A percentile compares a stretch with the other conserved stretches of the same genome.
phyloP scores from a whole-genome alignment of 2,329 filamentous ascomycete species.

The Fusarium sp. region DNA sequence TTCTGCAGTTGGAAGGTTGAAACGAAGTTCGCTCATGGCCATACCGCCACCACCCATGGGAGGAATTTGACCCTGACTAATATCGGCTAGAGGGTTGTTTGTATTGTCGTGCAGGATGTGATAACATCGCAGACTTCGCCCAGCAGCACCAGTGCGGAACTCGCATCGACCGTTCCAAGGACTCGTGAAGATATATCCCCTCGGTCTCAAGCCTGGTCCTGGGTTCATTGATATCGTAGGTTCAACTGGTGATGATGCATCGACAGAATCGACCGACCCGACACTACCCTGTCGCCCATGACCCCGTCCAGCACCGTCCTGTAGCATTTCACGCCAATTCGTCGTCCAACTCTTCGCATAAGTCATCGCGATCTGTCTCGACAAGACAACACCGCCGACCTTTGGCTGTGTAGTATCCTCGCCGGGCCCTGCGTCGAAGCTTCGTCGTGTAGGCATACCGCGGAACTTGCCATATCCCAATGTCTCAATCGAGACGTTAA shows the following conservation, averaged over 20 bases:
- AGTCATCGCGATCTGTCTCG: slow-evolving; percentile 67
- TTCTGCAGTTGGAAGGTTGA: slow-evolving; percentile 79
- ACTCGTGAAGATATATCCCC: slow-evolving; percentile 81
- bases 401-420: slow-evolving; percentile 22
- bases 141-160: slow-evolving; percentile 81
- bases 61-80: slow-evolving; percentile 47
- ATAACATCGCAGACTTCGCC: slow-evolving; percentile 78
- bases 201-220: slow-evolving; percentile 62
- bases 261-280: slow-evolving; percentile 48
- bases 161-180: slow-evolving; percentile 91
- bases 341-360: slow-evolving; percentile 63
- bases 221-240: slow-evolving; percentile 53
- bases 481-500: slow-evolving; percentile 64
- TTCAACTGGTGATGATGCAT: slow-evolving; percentile 46
- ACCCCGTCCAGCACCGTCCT: slow-evolving; percentile 39
- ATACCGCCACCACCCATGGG: slow-evolving; percentile 27
- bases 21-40: slow-evolving; percentile 83
- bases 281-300: slow-evolving; percentile 49
- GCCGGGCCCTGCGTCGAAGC: slow-evolving; percentile 48
- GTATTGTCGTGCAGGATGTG: slow-evolving; percentile 70
- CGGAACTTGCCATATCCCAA: slow-evolving; percentile 69
- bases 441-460: slow-evolving; percentile 56
- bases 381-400: slow-evolving; percentile 55
- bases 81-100: slow-evolving; percentile 59
- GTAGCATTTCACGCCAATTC: slow-evolving; percentile 57